A percentile compares a stretch with the other conserved stretches of the same genome.
phyloP scores from a whole-genome alignment of 78 protist genomes.

The Cyanophora paradoxa region DNA sequence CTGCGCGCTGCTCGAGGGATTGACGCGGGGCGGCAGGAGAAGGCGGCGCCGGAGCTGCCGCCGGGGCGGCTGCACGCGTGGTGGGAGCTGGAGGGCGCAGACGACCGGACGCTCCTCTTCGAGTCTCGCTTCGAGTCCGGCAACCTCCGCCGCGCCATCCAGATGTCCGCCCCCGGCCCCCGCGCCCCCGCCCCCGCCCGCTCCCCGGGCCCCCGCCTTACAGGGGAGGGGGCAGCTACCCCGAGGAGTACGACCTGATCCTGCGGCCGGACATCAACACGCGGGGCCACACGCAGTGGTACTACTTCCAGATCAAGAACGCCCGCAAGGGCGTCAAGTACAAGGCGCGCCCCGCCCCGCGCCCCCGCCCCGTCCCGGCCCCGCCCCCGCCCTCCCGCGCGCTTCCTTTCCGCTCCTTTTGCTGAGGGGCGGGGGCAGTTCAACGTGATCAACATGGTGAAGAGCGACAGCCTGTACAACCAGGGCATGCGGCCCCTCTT shows the following conservation, averaged over 20 bases:
- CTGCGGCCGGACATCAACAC: slow-evolving; percentile 58
- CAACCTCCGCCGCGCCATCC: slow-evolving; percentile 47
- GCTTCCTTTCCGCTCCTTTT: neutral
- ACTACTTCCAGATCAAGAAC: slow-evolving; percentile 26
- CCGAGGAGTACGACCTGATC: slow-evolving; percentile 58
- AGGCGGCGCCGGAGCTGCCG: neutral
- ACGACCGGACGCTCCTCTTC: slow-evolving; percentile 51
- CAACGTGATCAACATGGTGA: slow-evolving; percentile 65
- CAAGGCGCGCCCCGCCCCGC: neutral
- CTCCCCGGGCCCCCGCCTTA: no score
- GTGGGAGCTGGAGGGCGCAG: slow-evolving; percentile 12
- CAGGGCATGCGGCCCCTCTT: slow-evolving; percentile 62
- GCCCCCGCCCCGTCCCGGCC: neutral
- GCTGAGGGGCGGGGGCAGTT: slow-evolving; percentile 1
- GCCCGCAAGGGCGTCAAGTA: slow-evolving; percentile 7
- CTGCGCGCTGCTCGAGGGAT: neutral
- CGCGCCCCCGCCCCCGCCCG: neutral
- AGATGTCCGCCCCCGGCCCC: no score
- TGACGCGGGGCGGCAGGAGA: no score
- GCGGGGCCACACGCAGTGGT: slow-evolving; percentile 71
- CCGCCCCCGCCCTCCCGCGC: no score
- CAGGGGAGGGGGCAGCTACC: no score
- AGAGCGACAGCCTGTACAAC: slow-evolving; percentile 42
- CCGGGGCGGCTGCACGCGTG: neutral
- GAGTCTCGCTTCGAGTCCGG: slow-evolving; percentile 66